These are phyloP conservation scores for Phylloporus scabripes DNA, from an alignment of 768 basidiomycete genomes.

Conservation along the genomic window DNA sequence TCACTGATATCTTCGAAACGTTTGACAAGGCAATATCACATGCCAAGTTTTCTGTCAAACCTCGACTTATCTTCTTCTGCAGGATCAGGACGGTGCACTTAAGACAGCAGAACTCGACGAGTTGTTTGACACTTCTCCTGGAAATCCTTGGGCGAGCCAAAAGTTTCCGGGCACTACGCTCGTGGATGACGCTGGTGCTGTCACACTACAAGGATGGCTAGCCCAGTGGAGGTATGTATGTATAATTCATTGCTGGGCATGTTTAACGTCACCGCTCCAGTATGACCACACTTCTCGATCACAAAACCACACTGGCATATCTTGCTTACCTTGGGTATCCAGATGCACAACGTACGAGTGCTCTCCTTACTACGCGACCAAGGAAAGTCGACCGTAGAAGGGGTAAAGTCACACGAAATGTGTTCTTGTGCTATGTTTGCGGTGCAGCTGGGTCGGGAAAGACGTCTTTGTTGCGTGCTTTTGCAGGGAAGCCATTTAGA, in stretches of 20 bases:
- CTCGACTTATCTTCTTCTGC: slow-evolving; percentile 5
- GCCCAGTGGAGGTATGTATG: slow-evolving; percentile 92
- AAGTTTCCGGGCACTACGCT: slow-evolving; percentile 89
- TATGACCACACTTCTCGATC: slow-evolving; percentile 96
- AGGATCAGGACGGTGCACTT: slow-evolving; percentile 95
- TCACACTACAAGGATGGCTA: slow-evolving; percentile 96
- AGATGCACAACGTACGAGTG: slow-evolving; percentile 69
- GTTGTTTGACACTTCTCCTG: slow-evolving; percentile 90
- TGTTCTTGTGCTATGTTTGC: slow-evolving; percentile 89
- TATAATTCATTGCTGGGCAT: slow-evolving; percentile 2
- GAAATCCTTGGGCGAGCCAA: slow-evolving; percentile 92
- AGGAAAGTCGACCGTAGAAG: slow-evolving; percentile 81
- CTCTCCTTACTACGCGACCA: slow-evolving; percentile 79
- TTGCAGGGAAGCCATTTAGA: slow-evolving; percentile 76
- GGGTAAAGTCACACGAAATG: slow-evolving; percentile 84
- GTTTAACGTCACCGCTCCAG: slow-evolving; percentile 35
- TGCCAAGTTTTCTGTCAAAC: not conserved
- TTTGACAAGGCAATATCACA: slow-evolving; percentile 71
- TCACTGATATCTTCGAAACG: slow-evolving; percentile 93
- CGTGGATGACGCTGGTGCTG: slow-evolving; percentile 79
- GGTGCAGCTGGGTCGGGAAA: slow-evolving; percentile 97
- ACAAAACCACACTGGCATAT: slow-evolving; percentile 87
- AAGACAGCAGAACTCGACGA: slow-evolving; percentile 79
- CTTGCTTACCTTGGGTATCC: slow-evolving; percentile 95
- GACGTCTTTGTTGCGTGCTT: slow-evolving; percentile 78